These are phyloP conservation scores for Leccinum imitatum DNA, from an alignment of 768 basidiomycete species.

Conservation along the genomic window DNA sequence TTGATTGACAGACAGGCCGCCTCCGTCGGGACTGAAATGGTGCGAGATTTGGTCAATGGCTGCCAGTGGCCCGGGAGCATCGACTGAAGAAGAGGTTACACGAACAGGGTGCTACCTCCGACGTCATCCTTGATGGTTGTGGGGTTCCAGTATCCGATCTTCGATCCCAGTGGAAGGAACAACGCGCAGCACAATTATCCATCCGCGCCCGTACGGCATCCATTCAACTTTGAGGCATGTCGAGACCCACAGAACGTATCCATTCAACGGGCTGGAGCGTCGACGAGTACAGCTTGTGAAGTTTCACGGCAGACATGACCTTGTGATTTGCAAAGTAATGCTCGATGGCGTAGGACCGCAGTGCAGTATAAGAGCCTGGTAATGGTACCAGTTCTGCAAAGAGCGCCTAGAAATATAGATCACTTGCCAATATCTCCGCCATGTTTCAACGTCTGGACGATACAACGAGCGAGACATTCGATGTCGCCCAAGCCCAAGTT, in stretches of 20 bases:
- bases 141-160: too few relatives aligned
- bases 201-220: too few relatives aligned
- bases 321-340: slow-evolving; percentile 88
- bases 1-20: too few relatives aligned
- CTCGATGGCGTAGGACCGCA: slow-evolving; percentile 74
- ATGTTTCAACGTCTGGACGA: slow-evolving; percentile 51
- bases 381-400: slow-evolving; percentile 26
- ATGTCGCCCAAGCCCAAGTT: slow-evolving; percentile 93
- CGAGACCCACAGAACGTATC: slow-evolving; percentile 84
- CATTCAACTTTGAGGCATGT: slow-evolving; percentile 29
- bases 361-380: slow-evolving; percentile 65
- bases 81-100: too few relatives aligned
- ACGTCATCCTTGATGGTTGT: too few relatives aligned
- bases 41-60: too few relatives aligned
- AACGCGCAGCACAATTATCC: too few relatives aligned
- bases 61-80: too few relatives aligned
- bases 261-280: slow-evolving; percentile 73
- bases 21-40: too few relatives aligned
- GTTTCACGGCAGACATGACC: slow-evolving; percentile 76
- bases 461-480: slow-evolving; percentile 63
- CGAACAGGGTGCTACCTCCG: too few relatives aligned
- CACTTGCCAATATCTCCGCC: slow-evolving; percentile 84
- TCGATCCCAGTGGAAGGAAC: too few relatives aligned
- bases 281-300: slow-evolving; percentile 84
- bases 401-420: background rate